Base-by-base conservation (phyloP, 2,329 filamentous ascomycete species). In the Talaromyces islandicus region DNA sequence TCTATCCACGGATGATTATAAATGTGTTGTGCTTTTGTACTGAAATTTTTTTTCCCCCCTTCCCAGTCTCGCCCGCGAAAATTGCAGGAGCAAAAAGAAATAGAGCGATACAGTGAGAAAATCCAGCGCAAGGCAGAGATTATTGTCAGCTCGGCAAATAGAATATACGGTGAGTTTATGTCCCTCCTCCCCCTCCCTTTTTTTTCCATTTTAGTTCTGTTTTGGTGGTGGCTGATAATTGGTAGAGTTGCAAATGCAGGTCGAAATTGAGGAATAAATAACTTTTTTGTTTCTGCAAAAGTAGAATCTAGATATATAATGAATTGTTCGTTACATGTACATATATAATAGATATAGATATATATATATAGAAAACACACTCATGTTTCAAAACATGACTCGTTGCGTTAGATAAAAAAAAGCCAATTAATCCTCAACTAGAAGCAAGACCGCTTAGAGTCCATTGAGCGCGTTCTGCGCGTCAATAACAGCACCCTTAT, bases 61-160 rank as follows among this genome's bases (percentile, higher is more conserved):
- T n/a, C n/a, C 19, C 19, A 87, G 83, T 86, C 85, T 4, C 88
- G 89, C 75, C 86, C 87, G 19, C 86, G 83, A 66, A 89, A 88
- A 67, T 63, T 68, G 43, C 51, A 70, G 72, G 61, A 68, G 72
- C 59, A 78, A 0, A 76, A 80, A 29, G 83, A 88, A 30, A 83
- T 84, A 56, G 77, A 82, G 53, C 85, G 84, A 60, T 85, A 86
- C 64, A 79, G 81, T 54, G 82, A 85, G 58, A 91, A 90, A 69
- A 70, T 91, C 30, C 71, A 86, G 17, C 76, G 77, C 19, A 91
- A 90, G 70, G 88, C 88, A 1, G 83, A 85, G 61, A 78, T 87
- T 35, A 91, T 92, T 62, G 81, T 86, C 29, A 80, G 84, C 30
- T 87, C 87, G 52, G 88, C 89, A 19, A 90, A 85, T 73, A 81